A percentile compares a stretch with the other conserved stretches of the same genome.
Evolutionary conservation across 176 grass and related monocot genomes (phyloP).

Genomic region (Otatea glauca): DNA sequence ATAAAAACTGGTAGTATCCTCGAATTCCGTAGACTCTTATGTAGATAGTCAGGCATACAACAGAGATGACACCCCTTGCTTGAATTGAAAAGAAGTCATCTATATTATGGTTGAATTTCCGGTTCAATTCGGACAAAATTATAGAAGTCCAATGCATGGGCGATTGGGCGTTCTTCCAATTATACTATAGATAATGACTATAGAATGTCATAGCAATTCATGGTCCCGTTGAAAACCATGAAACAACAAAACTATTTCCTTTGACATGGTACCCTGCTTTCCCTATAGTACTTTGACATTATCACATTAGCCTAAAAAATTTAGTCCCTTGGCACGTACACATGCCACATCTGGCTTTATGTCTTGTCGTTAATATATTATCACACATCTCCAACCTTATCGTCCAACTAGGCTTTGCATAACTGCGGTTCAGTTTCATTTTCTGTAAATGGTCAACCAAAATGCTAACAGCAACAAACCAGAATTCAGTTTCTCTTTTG

Average conservation of each 20-base stretch:
- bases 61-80: background rate
- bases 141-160: background rate
- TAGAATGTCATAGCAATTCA: background rate
- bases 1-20: background rate
- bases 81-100: background rate
- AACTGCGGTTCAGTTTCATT: background rate
- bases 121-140: background rate
- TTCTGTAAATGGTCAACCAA: background rate
- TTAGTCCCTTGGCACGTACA: background rate
- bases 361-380: too few relatives aligned
- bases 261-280: background rate
- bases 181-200: background rate
- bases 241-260: background rate
- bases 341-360: background rate
- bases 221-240: constrained; percentile 8
- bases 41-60: too few relatives aligned
- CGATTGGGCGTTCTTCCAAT: background rate
- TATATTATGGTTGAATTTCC: background rate
- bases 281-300: background rate
- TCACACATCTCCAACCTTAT: constrained; percentile 2
- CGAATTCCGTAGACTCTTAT: background rate
- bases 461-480: background rate
- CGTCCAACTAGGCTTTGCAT: background rate
- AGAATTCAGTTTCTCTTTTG: background rate
- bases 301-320: background rate